Conservation (phyloP, 176 grass and related monocot genomes). For the Musa schizocarpa region DNA sequence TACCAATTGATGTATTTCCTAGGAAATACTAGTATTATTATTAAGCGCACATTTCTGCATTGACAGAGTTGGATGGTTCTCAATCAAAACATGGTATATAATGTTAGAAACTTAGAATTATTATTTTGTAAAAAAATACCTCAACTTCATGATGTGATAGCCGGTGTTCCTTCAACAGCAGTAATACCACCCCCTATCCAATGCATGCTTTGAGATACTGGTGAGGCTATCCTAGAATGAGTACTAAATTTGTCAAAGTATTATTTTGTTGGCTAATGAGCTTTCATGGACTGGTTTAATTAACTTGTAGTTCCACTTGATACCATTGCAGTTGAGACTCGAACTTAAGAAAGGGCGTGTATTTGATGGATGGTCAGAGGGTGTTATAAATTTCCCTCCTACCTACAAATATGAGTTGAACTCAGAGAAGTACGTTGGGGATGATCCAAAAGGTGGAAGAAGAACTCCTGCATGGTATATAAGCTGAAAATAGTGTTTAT, state of each 20-base stretch:
- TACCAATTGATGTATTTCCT: too few species aligned
- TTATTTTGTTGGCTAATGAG: neutral
- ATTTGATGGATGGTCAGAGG: conserved; percentile 89
- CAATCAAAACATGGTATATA: too few species aligned
- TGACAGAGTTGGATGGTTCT: too few species aligned
- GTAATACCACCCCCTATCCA: too few species aligned
- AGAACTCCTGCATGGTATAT: conserved; percentile 91
- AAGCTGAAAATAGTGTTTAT: neutral
- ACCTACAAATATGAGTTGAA: conserved; percentile 90
- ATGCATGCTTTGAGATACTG: too few species aligned
- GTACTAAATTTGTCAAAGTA: neutral
- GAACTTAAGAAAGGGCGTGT: conserved; percentile 55
- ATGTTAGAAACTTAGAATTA: too few species aligned
- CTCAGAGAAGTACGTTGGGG: conserved; percentile 51
- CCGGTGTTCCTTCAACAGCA: too few species aligned
- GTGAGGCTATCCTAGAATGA: neutral
- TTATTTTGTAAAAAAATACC: too few species aligned
- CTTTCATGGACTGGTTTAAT: neutral
- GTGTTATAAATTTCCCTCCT: conserved; percentile 59
- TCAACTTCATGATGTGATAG: too few species aligned
- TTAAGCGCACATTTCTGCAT: conserved; percentile 3
- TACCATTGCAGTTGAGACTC: conserved; percentile 45
- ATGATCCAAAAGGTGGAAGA: conserved; percentile 41
- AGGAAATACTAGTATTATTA: too few species aligned
- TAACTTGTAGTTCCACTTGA: neutral